Evolutionary conservation across 2,329 filamentous ascomycete genomes (phyloP).

Genomic region (Chlorencoelia australis): DNA sequence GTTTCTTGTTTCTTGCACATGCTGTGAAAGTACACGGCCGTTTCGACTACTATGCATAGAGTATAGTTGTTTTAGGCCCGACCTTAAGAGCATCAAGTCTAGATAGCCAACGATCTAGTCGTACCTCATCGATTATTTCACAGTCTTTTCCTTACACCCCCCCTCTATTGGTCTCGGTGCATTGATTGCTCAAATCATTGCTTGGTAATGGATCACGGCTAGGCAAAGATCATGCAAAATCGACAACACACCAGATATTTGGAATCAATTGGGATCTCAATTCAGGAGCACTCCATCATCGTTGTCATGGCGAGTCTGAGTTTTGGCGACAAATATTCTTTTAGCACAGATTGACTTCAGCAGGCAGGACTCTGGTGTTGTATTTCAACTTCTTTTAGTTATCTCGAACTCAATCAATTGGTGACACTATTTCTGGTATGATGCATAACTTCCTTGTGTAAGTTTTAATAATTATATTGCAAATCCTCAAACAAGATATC

Average conservation of each 20-base stretch:
- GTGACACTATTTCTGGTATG: slow-evolving; percentile 53
- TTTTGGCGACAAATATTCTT: slow-evolving; percentile 64
- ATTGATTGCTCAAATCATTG: slow-evolving; percentile 14
- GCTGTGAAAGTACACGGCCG: not conserved
- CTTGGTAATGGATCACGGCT: slow-evolving; percentile 40
- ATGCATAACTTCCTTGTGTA: slow-evolving; percentile 45
- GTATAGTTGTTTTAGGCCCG: not conserved
- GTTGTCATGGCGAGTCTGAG: slow-evolving; percentile 45
- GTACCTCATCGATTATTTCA: slow-evolving; percentile 36
- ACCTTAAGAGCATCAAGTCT: not conserved
- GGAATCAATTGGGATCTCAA: slow-evolving; percentile 60
- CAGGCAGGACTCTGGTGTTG: slow-evolving; percentile 54
- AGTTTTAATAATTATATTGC: slow-evolving; percentile 31
- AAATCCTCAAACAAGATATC: slow-evolving; percentile 23
- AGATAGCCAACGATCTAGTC: slow-evolving; percentile 34
- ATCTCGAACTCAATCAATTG: slow-evolving; percentile 53
- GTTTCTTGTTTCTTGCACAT: not conserved
- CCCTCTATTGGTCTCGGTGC: slow-evolving; percentile 32
- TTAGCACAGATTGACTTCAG: slow-evolving; percentile 64
- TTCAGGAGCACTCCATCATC: slow-evolving; percentile 61
- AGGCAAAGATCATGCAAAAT: slow-evolving; percentile 34
- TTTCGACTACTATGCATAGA: not conserved
- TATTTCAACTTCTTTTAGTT: slow-evolving; percentile 48
- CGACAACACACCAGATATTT: slow-evolving; percentile 36
- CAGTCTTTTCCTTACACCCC: slow-evolving; percentile 17